Base-by-base conservation (phyloP, 2,329 filamentous ascomycete genomes). In the Huntiella omanensis region DNA sequence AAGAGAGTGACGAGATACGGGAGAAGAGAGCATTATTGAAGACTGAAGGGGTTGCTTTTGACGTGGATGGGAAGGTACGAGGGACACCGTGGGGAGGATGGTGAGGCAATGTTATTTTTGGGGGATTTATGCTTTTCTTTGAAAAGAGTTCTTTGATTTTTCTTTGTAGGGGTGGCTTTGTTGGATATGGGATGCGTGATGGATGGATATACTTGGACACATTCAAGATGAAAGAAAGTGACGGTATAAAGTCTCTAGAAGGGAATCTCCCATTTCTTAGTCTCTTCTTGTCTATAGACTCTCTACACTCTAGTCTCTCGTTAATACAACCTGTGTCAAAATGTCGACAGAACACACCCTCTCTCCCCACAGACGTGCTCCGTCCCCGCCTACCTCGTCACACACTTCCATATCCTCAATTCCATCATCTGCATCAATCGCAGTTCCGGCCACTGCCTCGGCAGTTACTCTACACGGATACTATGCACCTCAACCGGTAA, bases 41-140 rank as follows among this genome's bases (percentile, higher is more conserved):
- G 50, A 64, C 62, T 1, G 80, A 84, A 59, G 80, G 80, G 1
- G 73, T 84, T 7, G 61, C 60, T 52, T 74, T 84, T 54, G 72
- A 80, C 56, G 66, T 59, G 10, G 66, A 65, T 33, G 77, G 76
- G 1, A 71, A 64, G 52, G 67, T 83, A 40, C 48, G 79, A 5
- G 77, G 73, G 5, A 66, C 69, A n/a, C 67, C 70, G 1, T 75
- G 69, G 59, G 53, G 52, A 11, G 54, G 3, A 71, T 69, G 8
- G 33, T 11, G 8, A 36, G 8, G 16, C 6, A 12, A 33, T 13
- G 7, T 16, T 43, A 12, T 19, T 35, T 33, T 33, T 10, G 15
- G 34, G 8, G 34, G 22, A 28, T 3, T 28, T 28, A 28, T 33
- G 13, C 22, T 28, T 42, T 5, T 15, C 17, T 42, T 33, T 16